Conservation (phyloP, 2,329 filamentous ascomycete species). For the Cercospora citrullina region DNA sequence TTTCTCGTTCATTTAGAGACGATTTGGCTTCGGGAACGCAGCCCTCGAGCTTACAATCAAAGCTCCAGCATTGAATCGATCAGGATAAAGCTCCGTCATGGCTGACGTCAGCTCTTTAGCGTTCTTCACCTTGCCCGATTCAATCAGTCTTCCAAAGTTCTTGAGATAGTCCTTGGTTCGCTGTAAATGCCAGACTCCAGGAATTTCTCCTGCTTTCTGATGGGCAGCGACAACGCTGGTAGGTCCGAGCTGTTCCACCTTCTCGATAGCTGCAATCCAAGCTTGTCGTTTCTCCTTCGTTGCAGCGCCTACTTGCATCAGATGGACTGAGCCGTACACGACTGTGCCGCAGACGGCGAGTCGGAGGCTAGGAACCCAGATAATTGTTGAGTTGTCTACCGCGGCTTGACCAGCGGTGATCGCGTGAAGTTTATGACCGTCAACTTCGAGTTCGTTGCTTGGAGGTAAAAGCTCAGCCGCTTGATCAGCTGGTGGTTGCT, state of each 20-base stretch:
- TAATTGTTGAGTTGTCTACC: not conserved
- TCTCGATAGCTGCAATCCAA: not conserved
- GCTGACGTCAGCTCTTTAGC: not conserved
- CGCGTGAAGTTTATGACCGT: not conserved
- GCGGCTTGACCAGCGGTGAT: not conserved
- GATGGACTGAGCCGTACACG: not conserved
- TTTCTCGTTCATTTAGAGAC: not conserved
- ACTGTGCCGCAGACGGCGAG: not conserved
- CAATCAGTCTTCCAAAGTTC: not conserved
- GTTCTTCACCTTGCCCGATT: not conserved
- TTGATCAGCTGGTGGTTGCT: not conserved
- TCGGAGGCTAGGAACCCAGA: not conserved
- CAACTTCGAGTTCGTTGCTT: not conserved
- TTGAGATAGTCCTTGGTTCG: not conserved
- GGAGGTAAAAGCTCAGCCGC: not conserved
- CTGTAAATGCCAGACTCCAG: not conserved
- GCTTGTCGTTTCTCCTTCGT: not conserved
- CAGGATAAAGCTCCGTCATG: not conserved
- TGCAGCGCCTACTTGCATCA: not conserved
- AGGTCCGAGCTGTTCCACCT: not conserved
- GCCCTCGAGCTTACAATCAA: not conserved
- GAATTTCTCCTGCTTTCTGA: not conserved
- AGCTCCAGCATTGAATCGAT: not conserved
- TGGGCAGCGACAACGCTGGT: not conserved
- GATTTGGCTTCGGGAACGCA: not conserved